phyloP scores from a whole-genome alignment of 768 basidiomycete genomes.

The Auriculariales sp. region DNA sequence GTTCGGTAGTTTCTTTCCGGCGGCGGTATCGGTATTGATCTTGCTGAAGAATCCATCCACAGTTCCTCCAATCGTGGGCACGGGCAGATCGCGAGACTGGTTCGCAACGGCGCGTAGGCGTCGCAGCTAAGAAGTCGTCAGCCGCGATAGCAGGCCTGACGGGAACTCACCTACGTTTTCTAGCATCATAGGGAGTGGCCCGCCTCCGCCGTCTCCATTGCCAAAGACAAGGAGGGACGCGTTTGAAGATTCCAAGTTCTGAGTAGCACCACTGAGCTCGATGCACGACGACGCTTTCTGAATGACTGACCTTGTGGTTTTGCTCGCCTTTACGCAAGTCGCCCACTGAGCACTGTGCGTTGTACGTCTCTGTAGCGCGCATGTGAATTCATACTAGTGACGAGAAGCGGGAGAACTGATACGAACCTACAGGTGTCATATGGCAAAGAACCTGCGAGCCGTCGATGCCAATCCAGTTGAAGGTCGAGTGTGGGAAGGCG shows the following conservation, averaged over 20 bases:
- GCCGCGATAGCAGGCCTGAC: not conserved
- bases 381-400: not conserved
- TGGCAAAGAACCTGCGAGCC: slow-evolving; percentile 90
- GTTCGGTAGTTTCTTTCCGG: slow-evolving; percentile 65
- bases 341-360: slow-evolving; percentile 74
- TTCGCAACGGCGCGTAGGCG: slow-evolving; percentile 76
- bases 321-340: slow-evolving; percentile 75
- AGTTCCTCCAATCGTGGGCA: slow-evolving; percentile 75
- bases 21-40: slow-evolving; percentile 45
- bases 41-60: slow-evolving; percentile 86
- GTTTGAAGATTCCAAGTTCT: slow-evolving; percentile 74
- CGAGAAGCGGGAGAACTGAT: not conserved
- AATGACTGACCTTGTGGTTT: slow-evolving; percentile 65
- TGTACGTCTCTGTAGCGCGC: slow-evolving; percentile 56
- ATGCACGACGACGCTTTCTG: not conserved
- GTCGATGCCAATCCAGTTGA: slow-evolving; percentile 95
- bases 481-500: slow-evolving; percentile 86
- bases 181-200: slow-evolving; percentile 79
- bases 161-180: slow-evolving; percentile 51
- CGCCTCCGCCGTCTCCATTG: slow-evolving; percentile 92
- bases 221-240: slow-evolving; percentile 82
- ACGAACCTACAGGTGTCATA: slow-evolving; percentile 80
- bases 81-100: slow-evolving; percentile 68
- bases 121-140: slow-evolving; percentile 40
- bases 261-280: not conserved